These are phyloP conservation scores for Trypanosoma mega DNA, from an alignment of 208 protist genomes.

Conservation along the genomic window DNA sequence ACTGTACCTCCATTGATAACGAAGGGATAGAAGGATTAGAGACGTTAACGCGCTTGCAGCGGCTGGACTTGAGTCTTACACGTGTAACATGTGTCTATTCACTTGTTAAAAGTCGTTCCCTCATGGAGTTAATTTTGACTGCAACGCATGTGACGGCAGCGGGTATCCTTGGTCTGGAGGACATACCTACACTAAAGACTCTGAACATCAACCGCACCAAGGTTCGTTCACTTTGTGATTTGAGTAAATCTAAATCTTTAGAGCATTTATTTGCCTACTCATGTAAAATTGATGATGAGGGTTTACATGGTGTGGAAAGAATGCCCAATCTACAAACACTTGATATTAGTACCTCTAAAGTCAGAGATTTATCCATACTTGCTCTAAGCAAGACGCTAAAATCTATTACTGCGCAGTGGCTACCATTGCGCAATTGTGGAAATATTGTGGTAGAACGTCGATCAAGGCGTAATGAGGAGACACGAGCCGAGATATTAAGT, in stretches of 20 bases:
- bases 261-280: slow-evolving; percentile 20
- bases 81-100: slow-evolving; percentile 42
- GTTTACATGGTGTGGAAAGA: slow-evolving; percentile 11
- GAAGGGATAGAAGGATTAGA: slow-evolving; percentile 14
- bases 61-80: slow-evolving; percentile 63
- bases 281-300: slow-evolving; percentile 8
- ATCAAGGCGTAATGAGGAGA: slow-evolving; percentile 26
- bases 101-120: slow-evolving; percentile 34
- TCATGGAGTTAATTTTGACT: slow-evolving; percentile 24
- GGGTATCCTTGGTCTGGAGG: slow-evolving; percentile 16
- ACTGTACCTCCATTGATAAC: slow-evolving; percentile 32
- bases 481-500: neutral
- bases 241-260: slow-evolving; percentile 13
- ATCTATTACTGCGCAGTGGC: slow-evolving; percentile 67
- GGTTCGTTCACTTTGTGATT: slow-evolving; percentile 4
- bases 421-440: slow-evolving; percentile 52
- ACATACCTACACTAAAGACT: slow-evolving; percentile 18
- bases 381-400: slow-evolving; percentile 40
- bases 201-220: slow-evolving; percentile 28
- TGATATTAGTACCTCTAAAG: slow-evolving; percentile 24
- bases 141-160: slow-evolving; percentile 14
- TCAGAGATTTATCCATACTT: slow-evolving; percentile 50
- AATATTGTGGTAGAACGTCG: slow-evolving; percentile 46
- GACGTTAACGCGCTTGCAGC: slow-evolving; percentile 22
- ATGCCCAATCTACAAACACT: slow-evolving; percentile 16